These are phyloP conservation scores for Chaetomium strumarium DNA, from an alignment of 2,329 filamentous ascomycete genomes.

Conservation along the genomic window DNA sequence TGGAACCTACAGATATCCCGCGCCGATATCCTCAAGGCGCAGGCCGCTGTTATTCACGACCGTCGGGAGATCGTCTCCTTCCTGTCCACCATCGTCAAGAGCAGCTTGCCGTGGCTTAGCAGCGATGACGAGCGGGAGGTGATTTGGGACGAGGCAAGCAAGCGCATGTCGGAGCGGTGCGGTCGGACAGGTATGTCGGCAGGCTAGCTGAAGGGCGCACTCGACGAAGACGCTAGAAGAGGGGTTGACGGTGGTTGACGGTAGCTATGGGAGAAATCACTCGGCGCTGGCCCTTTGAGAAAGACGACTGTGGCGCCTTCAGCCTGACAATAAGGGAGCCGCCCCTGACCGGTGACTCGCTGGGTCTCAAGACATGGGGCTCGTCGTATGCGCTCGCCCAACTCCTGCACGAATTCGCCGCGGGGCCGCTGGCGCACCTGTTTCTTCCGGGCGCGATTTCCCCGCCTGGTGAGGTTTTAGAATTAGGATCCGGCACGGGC, in stretches of 20 bases:
- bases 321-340: slow-evolving; percentile 77
- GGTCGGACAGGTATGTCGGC: slow-evolving; percentile 58
- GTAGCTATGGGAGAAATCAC: slow-evolving; percentile 52
- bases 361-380: slow-evolving; percentile 94
- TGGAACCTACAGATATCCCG: slow-evolving; percentile 51
- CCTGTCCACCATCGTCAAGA: slow-evolving; percentile 63
- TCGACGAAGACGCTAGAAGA: not conserved
- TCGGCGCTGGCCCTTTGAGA: slow-evolving; percentile 47
- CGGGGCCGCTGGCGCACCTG: slow-evolving; percentile 40
- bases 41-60: slow-evolving; percentile 28
- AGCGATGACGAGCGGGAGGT: slow-evolving; percentile 60
- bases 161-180: slow-evolving; percentile 76
- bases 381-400: slow-evolving; percentile 81
- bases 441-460: slow-evolving; percentile 32
- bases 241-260: slow-evolving; percentile 2
- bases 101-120: slow-evolving; percentile 60
- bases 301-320: slow-evolving; percentile 38
- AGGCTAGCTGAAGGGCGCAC: not conserved
- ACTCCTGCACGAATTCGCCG: slow-evolving; percentile 51
- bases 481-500: slow-evolving; percentile 86
- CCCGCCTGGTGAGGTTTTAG: slow-evolving; percentile 47
- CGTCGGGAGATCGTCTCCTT: slow-evolving; percentile 56
- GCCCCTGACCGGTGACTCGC: slow-evolving; percentile 75
- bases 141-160: slow-evolving; percentile 74
- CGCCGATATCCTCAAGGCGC: slow-evolving; percentile 37